These are phyloP conservation scores for Phytopythium vexans DNA, from an alignment of 352 stramenopile genomes.

Conservation along the genomic window DNA sequence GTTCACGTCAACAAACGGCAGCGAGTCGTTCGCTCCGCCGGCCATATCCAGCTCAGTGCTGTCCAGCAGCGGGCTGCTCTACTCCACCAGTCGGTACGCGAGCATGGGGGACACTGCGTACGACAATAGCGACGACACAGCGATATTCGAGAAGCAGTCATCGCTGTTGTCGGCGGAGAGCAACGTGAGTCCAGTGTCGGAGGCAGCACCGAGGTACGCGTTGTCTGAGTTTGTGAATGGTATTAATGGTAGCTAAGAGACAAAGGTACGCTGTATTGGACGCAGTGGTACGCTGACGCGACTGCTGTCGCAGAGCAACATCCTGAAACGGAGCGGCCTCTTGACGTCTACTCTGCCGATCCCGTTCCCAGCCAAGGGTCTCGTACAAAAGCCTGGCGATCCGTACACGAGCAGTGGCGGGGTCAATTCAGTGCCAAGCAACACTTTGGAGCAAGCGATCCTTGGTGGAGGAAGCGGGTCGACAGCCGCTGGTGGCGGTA, in stretches of 20 bases:
- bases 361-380: slow-evolving; percentile 16
- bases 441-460: slow-evolving; percentile 70
- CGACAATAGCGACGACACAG: slow-evolving; percentile 24
- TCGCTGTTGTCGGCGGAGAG: slow-evolving; percentile 35
- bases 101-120: slow-evolving; percentile 27
- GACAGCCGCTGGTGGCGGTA: slow-evolving; percentile 6
- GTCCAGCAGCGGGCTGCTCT: not conserved
- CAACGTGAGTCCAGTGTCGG: slow-evolving; percentile 28
- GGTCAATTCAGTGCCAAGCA: slow-evolving; percentile 33
- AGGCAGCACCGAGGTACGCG: slow-evolving; percentile 11
- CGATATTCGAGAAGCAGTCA: slow-evolving; percentile 23
- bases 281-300: slow-evolving; percentile 48
- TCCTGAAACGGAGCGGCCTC: slow-evolving; percentile 48
- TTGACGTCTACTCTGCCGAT: slow-evolving; percentile 29
- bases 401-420: slow-evolving; percentile 37
- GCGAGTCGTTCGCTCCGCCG: slow-evolving; percentile 7
- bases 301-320: slow-evolving; percentile 54
- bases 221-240: not conserved
- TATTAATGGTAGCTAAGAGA: too few species aligned
- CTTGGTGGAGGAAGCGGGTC: slow-evolving; percentile 31
- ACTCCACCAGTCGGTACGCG: slow-evolving; percentile 12
- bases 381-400: slow-evolving; percentile 41
- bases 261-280: not conserved
- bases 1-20: slow-evolving; percentile 10
- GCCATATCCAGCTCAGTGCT: slow-evolving; percentile 2